Percentiles rank a stretch among this genome's conserved stretches.
These are phyloP conservation scores for Mollisia scopiformis DNA, from an alignment of 2,329 filamentous ascomycete species.

Conservation along the genomic window DNA sequence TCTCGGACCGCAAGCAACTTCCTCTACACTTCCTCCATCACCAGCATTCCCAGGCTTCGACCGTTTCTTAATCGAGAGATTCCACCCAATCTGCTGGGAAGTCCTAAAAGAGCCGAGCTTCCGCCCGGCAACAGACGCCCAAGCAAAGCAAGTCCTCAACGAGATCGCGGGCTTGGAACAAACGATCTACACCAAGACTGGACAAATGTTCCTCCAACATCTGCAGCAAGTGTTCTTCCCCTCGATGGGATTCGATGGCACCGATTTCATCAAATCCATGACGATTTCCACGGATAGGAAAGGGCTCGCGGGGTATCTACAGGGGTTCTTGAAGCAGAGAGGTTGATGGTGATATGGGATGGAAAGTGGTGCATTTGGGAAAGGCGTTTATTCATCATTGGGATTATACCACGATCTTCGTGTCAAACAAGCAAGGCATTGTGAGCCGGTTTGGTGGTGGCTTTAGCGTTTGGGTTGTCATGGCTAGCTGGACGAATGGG, in stretches of 20 bases:
- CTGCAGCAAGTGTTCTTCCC: constrained; percentile 67
- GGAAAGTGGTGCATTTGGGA: constrained; percentile 18
- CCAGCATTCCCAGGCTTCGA: constrained; percentile 85
- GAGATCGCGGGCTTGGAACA: constrained; percentile 90
- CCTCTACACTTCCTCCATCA: constrained; percentile 51
- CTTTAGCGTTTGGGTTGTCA: constrained; percentile 15
- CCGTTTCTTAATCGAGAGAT: constrained; percentile 83
- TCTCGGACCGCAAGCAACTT: constrained; percentile 54
- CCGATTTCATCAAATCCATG: constrained; percentile 60
- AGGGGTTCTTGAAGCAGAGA: constrained; percentile 53
- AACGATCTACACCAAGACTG: constrained; percentile 88
- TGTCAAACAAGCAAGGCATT: too few relatives aligned
- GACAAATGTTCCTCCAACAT: constrained; percentile 75
- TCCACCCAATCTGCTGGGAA: constrained; percentile 89
- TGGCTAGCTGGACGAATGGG: neutral
- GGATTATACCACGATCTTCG: constrained; percentile 20
- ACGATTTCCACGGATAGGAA: constrained; percentile 63
- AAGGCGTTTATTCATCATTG: constrained; percentile 24
- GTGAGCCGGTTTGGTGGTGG: constrained; percentile 2
- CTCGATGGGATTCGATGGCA: constrained; percentile 64
- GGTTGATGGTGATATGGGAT: constrained; percentile 15
- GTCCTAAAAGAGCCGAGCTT: constrained; percentile 80
- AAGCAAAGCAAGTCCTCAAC: constrained; percentile 82
- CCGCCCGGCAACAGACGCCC: constrained; percentile 78
- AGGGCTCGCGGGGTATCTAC: constrained; percentile 66